A percentile compares a stretch with the other conserved stretches of the same genome.
These are phyloP conservation scores for Capsicum rhomboideum DNA, from an alignment of 257 asterid genomes.

Conservation along the genomic window DNA sequence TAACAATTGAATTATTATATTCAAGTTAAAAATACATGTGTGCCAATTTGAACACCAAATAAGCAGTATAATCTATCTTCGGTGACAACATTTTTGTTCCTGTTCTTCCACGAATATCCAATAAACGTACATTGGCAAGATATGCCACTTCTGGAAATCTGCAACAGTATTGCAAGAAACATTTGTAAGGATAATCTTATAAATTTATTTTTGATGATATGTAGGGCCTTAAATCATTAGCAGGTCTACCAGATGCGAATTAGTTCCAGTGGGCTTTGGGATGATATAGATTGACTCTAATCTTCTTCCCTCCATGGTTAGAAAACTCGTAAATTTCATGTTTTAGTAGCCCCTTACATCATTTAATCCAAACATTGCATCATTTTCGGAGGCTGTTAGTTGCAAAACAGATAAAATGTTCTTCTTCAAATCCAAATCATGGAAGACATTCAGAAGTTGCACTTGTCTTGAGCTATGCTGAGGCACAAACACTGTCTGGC, in stretches of 20 bases:
- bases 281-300: background rate
- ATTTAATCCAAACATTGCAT: background rate
- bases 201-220: background rate
- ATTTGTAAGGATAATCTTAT: background rate
- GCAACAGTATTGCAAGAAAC: background rate
- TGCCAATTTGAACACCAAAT: constrained; percentile 32
- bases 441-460: background rate
- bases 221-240: background rate
- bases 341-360: background rate
- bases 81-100: too few relatives aligned
- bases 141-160: background rate
- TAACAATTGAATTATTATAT: constrained; percentile 21
- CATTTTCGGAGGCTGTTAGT: too few relatives aligned
- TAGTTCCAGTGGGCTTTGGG: background rate
- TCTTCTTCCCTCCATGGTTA: background rate
- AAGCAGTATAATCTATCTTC: constrained; percentile 32
- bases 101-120: too few relatives aligned
- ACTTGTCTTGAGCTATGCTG: background rate
- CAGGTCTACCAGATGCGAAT: background rate
- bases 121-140: background rate
- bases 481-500: background rate
- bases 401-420: too few relatives aligned
- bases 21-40: constrained; percentile 32
- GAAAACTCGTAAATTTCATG: background rate
- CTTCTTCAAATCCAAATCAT: background rate